Evolutionary conservation across 345 rosid species (phyloP).

Genomic region (Rhodamnia rubescens): DNA sequence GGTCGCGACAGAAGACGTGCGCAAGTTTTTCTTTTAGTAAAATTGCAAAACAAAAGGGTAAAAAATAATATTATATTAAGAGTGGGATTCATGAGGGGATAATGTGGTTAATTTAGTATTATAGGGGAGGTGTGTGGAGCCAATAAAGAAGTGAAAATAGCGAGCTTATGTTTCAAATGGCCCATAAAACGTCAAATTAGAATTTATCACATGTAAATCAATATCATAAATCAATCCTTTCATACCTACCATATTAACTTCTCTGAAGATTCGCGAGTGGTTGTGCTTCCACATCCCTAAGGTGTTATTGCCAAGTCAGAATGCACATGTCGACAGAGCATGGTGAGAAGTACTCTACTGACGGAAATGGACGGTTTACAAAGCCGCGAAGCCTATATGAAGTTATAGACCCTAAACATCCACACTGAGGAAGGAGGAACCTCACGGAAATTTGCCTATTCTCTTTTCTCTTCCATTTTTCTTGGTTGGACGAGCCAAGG

Average conservation of each 20-base stretch:
- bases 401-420: background rate
- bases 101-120: no score
- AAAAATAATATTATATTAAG: no score
- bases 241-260: no score
- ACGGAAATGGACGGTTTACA: background rate
- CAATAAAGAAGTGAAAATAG: no score
- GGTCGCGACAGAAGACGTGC: no score
- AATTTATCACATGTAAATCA: background rate
- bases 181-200: background rate
- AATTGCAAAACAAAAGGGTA: no score
- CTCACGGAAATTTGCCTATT: background rate
- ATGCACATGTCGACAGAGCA: background rate
- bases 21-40: no score
- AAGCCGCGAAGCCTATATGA: background rate
- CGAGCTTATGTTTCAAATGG: background rate
- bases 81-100: no score
- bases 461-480: background rate
- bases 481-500: background rate
- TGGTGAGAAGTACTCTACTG: background rate
- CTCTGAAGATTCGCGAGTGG: background rate
- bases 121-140: no score
- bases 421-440: background rate
- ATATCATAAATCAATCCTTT: no score
- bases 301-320: background rate
- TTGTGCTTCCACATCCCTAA: background rate